Evolutionary conservation across 495 filamentous ascomycete genomes (phyloP), one percentile per base, ranked within the genome.

Genomic region (Penicillium macrosclerotiorum): DNA sequence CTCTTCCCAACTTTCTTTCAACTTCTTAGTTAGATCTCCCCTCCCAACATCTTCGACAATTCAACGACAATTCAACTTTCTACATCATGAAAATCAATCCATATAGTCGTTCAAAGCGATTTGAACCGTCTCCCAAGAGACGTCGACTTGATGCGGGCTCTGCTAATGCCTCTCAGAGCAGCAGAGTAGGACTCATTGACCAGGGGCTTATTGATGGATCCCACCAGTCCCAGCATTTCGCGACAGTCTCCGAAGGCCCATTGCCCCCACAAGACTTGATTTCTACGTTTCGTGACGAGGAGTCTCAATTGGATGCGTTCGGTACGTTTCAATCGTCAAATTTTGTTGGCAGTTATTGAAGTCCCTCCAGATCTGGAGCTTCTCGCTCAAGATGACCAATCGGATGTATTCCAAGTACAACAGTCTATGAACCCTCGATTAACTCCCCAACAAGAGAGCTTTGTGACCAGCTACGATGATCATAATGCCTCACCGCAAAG

Each of bases 301-400:
- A 60, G 16, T 19, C 56, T 43, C 42, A 69, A 24, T 58, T 74
- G 16, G 76, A 80, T 69, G 69, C 65, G 3, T 79, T 79, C 59
- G 77, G 78, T 82, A 46, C 56, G 66, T 57, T 13, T 5, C 23
- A 6, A 0, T n/a, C n/a, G 12, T 0, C 19, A n/a, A 7, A 16
- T 25, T 8, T 19, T 26, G 19, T 18, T 4, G 2, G 6, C 2
- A 1, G n/a, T 17, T 42, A 11, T 51, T 47, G 18, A 53, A 13
- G 0, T 5, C 14, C 9, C 5, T 6, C 19, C 2, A 74, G 71
- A 74, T 26, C 55, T 70, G n/a, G 68, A 73, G 14, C 37, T 74
- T 8, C 51, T 74, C 9, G 66, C 69, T 8, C 65, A 65, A 22
- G 54, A 67, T 2, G 37, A 57, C 27, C 27, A 31, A 24, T 14